phyloP scores from a whole-genome alignment of 2,329 filamentous ascomycete species.

The Fusarium sp. region DNA sequence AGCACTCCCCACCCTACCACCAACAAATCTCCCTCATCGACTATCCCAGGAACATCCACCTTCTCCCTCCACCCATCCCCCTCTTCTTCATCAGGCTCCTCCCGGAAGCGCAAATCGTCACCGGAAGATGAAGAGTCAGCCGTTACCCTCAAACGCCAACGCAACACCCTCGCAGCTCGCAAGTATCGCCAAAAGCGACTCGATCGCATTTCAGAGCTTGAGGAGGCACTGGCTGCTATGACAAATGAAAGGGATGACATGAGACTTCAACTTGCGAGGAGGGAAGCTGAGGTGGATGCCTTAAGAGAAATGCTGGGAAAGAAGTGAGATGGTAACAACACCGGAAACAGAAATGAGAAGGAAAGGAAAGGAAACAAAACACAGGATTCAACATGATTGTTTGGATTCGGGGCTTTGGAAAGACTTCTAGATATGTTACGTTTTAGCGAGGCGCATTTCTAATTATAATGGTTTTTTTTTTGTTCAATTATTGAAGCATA shows the following conservation, averaged over 20 bases:
- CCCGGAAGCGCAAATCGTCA: slow-evolving; percentile 42
- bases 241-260: slow-evolving; percentile 73
- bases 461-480: slow-evolving; percentile 8
- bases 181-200: slow-evolving; percentile 78
- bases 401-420: slow-evolving; percentile 25
- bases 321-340: slow-evolving; percentile 22
- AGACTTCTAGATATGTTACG: slow-evolving; percentile 20
- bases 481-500: not conserved
- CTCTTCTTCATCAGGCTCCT: slow-evolving; percentile 30
- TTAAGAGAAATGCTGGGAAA: slow-evolving; percentile 63
- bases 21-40: slow-evolving; percentile 35
- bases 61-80: slow-evolving; percentile 40
- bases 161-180: slow-evolving; percentile 77
- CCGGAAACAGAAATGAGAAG: slow-evolving; percentile 35
- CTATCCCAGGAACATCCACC: slow-evolving; percentile 41
- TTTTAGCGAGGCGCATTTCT: slow-evolving; percentile 22
- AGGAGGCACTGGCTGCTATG: slow-evolving; percentile 68
- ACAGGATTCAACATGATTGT: not conserved
- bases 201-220: slow-evolving; percentile 72
- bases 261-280: slow-evolving; percentile 69
- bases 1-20: slow-evolving; percentile 15
- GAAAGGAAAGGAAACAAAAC: not conserved
- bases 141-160: slow-evolving; percentile 67
- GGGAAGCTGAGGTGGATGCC: slow-evolving; percentile 73
- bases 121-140: slow-evolving; percentile 41